Conservation (phyloP, 306 rosid genomes). For the Amphicarpaea edgeworthii region DNA sequence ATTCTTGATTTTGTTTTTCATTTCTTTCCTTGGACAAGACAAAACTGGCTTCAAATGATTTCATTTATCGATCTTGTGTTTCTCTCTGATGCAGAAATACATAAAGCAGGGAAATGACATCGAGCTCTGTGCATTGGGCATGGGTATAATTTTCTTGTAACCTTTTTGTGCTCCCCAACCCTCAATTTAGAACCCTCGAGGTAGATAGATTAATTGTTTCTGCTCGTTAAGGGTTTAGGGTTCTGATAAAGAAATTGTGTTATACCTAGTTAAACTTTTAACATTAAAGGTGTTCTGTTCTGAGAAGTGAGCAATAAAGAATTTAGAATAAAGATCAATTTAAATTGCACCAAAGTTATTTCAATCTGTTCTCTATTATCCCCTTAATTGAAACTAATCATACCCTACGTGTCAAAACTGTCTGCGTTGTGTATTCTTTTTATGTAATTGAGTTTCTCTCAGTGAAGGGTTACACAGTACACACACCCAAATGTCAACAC, state of each 20-base stretch:
- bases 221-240: neutral
- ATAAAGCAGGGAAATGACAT: slow-evolving; percentile 62
- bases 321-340: no score
- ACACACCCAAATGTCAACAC: no score
- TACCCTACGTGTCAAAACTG: no score
- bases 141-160: slow-evolving; percentile 58
- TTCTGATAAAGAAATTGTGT: neutral
- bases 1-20: neutral
- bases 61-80: slow-evolving; percentile 5
- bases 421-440: neutral
- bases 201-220: neutral
- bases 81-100: slow-evolving; percentile 62
- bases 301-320: neutral
- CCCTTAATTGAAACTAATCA: no score
- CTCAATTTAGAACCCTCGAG: no score
- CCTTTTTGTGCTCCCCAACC: neutral
- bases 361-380: no score
- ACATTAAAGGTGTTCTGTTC: neutral
- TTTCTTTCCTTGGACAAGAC: neutral
- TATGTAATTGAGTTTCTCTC: neutral
- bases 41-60: no score
- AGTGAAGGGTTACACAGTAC: no score
- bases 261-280: neutral
- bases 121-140: slow-evolving; percentile 74
- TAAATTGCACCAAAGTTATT: no score